phyloP scores from a whole-genome alignment of 2,329 filamentous ascomycete species.

The Exophiala alcalophila region DNA sequence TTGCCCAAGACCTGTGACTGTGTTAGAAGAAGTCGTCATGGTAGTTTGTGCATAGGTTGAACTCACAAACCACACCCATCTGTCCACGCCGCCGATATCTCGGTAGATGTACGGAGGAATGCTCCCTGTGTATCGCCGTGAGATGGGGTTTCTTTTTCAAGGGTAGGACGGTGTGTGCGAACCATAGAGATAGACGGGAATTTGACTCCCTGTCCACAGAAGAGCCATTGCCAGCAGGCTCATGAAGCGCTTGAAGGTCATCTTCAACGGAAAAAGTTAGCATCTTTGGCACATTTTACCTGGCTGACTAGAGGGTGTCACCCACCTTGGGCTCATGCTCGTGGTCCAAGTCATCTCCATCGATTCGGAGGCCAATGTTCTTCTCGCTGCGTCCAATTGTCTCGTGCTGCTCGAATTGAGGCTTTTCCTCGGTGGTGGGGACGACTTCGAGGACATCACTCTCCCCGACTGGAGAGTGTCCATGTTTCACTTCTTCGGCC shows the following conservation, averaged over 20 bases:
- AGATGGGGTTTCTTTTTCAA: background rate
- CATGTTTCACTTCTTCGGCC: no score
- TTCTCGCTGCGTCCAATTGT: constrained; percentile 6
- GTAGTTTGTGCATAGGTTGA: no score
- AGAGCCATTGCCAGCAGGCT: constrained; percentile 58
- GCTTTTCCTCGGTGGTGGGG: constrained; percentile 5
- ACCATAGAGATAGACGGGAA: constrained; percentile 55
- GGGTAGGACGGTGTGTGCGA: background rate
- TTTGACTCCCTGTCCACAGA: constrained; percentile 61
- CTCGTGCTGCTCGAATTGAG: constrained; percentile 9
- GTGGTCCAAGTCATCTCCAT: constrained; percentile 22
- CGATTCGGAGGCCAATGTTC: constrained; percentile 15
- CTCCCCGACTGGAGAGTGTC: no score
- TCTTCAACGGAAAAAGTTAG: constrained; percentile 6
- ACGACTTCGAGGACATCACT: no score
- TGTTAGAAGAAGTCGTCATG: no score
- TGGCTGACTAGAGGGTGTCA: no score
- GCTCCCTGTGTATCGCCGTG: constrained; percentile 27
- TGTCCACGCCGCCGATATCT: constrained; percentile 59
- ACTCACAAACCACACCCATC: constrained; percentile 57
- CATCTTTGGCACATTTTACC: background rate
- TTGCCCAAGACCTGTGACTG: constrained; percentile 42
- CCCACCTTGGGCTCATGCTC: constrained; percentile 19
- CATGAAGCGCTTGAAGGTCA: constrained; percentile 39
- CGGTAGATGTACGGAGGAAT: constrained; percentile 56